Evolutionary conservation across 202 grass and related monocot species (phyloP), one percentile per base, ranked within the genome.

Genomic region (Setaria italica): DNA sequence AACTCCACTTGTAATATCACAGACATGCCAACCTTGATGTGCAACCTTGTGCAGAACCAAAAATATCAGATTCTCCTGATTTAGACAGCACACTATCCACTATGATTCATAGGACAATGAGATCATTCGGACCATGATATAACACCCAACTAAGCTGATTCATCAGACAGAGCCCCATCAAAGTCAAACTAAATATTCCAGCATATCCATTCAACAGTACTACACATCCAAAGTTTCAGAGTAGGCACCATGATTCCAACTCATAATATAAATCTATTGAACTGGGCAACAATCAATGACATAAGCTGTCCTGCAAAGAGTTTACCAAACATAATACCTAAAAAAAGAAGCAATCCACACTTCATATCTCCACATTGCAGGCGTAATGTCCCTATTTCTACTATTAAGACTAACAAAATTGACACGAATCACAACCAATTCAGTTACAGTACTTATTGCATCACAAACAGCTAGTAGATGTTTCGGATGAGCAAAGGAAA

Each of bases 151-250:
- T 37, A n/a, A 87, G 16, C 67, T 45, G 67, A 76, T 67, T 62
- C 62, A 80, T 59, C 51, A 85, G 21, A 87, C 33, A 76, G 32
- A 59, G 21, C 20, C 42, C 32, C 30, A 60, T 45, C 58, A 74
- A 67, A 60, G 78, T 66, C 37, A 85, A 85, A 71, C 63, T 70
- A 69, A 74, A 70, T 39, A 77, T 85, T 64, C 29, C 13, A 71
- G 35, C 4, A 62, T 57, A 80, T 69, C 53, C 75, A 62, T 60
- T 69, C 42, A 75, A 19, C 21, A 69, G 42, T 67, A 83, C 51
- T 35, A 80, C 66, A 21, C 30, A 25, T 37, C 6, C 11, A 29
- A 33, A 11, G 34, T 43, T 47, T 43, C n/a, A 17, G 34, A 70
- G 35, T 14, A 47, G 47, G 6, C 34, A 15, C 53, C 35, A 89